Evolutionary conservation across 2,329 filamentous ascomycete genomes (phyloP).

Genomic region (Arachnomyces sp.): DNA sequence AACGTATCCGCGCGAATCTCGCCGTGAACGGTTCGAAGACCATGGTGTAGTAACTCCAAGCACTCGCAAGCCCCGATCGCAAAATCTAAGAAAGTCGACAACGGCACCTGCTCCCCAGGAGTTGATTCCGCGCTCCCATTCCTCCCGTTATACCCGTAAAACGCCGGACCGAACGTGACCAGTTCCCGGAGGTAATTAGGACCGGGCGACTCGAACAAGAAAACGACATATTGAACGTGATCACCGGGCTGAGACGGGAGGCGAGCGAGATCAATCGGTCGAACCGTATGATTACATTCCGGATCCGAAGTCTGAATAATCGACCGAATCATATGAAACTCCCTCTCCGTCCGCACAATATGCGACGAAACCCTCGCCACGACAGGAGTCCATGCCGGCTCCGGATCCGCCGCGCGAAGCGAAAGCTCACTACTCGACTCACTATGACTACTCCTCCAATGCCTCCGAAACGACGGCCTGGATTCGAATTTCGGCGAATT

Average conservation of each 20-base stretch:
- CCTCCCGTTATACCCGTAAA: conserved; percentile 52
- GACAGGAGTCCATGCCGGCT: conserved; percentile 50
- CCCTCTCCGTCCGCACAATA: conserved; percentile 73
- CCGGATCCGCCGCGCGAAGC: conserved; percentile 34
- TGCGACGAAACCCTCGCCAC: conserved; percentile 79
- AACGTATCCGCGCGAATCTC: conserved; percentile 88
- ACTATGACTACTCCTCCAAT: conserved; percentile 48
- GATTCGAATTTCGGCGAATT: conserved; percentile 37
- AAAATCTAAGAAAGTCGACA: conserved; percentile 79
- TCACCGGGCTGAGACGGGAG: conserved; percentile 63
- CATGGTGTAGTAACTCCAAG: conserved; percentile 84
- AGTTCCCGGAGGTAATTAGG: conserved; percentile 63
- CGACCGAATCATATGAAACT: conserved; percentile 73
- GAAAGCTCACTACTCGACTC: conserved; percentile 38
- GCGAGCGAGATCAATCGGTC: conserved; percentile 70
- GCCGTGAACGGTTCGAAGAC: conserved; percentile 77
- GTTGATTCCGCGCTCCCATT: conserved; percentile 36
- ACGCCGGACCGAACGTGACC: conserved; percentile 71
- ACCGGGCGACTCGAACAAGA: conserved; percentile 74
- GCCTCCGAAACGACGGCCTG: conserved; percentile 33
- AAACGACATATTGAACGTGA: conserved; percentile 63
- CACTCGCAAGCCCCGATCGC: conserved; percentile 82
- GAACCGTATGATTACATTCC: conserved; percentile 66
- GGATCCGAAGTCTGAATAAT: conserved; percentile 66
- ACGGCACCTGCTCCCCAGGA: conserved; percentile 55